phyloP scores from a whole-genome alignment of 768 basidiomycete species.

The Gymnopilus dilepis region DNA sequence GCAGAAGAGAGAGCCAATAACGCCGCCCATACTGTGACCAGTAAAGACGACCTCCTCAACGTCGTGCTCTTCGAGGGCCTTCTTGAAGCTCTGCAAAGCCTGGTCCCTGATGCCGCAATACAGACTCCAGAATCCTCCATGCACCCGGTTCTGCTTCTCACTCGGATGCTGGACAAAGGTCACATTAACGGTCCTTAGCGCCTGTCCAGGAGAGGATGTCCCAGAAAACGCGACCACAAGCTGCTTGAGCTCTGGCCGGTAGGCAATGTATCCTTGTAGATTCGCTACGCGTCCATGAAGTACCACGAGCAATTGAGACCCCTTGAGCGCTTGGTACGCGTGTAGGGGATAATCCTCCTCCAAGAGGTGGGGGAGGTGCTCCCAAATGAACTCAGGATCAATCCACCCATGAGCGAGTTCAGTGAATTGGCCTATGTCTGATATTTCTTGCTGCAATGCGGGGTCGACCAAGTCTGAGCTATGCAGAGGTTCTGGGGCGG shows the following conservation, averaged over 20 bases:
- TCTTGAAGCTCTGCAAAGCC: neutral
- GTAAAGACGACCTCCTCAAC: neutral
- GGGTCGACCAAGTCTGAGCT: neutral
- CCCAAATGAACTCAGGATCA: neutral
- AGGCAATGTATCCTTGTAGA: neutral
- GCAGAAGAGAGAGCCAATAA: neutral
- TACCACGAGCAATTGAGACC: neutral
- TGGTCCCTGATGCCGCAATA: neutral
- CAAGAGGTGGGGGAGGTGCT: neutral
- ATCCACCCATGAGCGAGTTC: slow-evolving; percentile 4
- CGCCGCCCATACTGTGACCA: slow-evolving; percentile 1
- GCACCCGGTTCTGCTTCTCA: neutral
- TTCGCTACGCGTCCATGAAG: neutral
- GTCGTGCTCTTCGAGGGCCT: neutral
- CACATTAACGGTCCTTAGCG: neutral
- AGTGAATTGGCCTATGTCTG: neutral
- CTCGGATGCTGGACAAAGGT: neutral
- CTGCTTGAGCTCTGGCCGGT: neutral
- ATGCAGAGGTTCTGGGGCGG: neutral
- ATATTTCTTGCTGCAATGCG: neutral
- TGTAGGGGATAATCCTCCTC: neutral
- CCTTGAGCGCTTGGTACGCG: neutral
- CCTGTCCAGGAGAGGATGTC: neutral
- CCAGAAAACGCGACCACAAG: slow-evolving; percentile 2
- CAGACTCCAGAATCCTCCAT: slow-evolving; percentile 5